Percentiles rank a stretch among this genome's conserved stretches.
Conservation (phyloP, 441 rosid genomes). For the Eutrema salsugineum region DNA sequence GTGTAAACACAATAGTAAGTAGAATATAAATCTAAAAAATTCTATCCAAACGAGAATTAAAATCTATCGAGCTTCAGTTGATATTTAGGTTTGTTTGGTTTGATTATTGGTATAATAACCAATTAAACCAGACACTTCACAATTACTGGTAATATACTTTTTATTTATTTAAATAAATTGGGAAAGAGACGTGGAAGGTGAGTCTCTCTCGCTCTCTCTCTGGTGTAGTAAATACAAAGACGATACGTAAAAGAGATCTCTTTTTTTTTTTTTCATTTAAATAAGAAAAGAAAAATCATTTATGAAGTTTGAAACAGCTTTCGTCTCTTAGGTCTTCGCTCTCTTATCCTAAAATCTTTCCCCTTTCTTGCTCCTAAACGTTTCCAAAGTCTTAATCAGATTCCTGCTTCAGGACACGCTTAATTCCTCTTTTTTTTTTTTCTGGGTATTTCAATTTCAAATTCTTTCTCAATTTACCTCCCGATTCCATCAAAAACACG, state of each 20-base stretch:
- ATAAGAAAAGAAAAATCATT: not conserved
- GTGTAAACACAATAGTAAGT: not conserved
- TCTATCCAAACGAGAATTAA: not conserved
- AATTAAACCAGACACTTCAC: conserved; percentile 7
- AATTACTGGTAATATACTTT: not conserved
- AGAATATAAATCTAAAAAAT: not conserved
- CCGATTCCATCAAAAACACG: not conserved
- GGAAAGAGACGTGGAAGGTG: conserved; percentile 34
- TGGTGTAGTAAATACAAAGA: conserved; percentile 22
- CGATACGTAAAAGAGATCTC: conserved; percentile 30
- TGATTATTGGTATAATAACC: conserved; percentile 10
- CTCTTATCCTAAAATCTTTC: conserved; percentile 26
- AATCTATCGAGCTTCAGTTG: not conserved
- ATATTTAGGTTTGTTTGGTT: conserved; percentile 14
- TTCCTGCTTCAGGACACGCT: conserved; percentile 1
- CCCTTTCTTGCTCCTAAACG: conserved; percentile 27
- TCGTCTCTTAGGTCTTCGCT: conserved; percentile 20
- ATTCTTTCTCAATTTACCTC: conserved; percentile 9
- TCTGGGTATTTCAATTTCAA: not conserved
- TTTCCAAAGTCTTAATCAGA: conserved; percentile 23
- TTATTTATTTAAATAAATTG: not conserved
- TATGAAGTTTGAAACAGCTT: conserved; percentile 12
- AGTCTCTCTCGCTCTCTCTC: not conserved
- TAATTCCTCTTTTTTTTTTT: not conserved
- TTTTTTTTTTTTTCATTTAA: not conserved